phyloP scores from a whole-genome alignment of 192 early-diverging fungal genomes.

The Coemansia sp. region DNA sequence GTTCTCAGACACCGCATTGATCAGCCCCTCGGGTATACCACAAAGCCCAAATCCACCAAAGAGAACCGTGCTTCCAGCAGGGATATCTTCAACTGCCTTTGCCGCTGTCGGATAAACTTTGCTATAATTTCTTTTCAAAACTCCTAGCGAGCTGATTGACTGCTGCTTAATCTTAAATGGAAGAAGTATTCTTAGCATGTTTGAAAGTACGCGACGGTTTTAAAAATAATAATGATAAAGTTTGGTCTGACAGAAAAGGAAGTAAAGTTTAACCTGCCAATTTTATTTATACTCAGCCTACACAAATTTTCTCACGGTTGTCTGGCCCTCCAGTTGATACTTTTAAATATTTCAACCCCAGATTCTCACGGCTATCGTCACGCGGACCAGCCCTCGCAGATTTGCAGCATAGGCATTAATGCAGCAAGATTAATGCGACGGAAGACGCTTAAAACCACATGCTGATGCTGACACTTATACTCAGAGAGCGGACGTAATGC shows the following conservation, averaged over 20 bases:
- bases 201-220: no score
- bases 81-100: conserved; percentile 62
- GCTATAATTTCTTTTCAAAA: conserved; percentile 20
- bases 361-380: no score
- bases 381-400: no score
- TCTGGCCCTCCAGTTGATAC: no score
- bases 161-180: neutral
- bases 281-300: neutral
- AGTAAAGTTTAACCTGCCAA: neutral
- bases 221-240: no score
- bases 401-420: no score
- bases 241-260: no score
- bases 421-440: no score
- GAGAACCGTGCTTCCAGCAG: conserved; percentile 59
- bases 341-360: no score
- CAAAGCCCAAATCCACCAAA: conserved; percentile 74
- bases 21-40: conserved; percentile 72
- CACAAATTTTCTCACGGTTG: no score
- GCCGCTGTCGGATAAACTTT: conserved; percentile 60
- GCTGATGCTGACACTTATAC: conserved; percentile 77
- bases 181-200: neutral
- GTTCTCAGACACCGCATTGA: conserved; percentile 35
- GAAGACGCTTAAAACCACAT: conserved; percentile 73
- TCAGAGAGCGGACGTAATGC: conserved; percentile 81
- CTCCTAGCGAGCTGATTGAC: neutral